Evolutionary conservation across 306 rosid species (phyloP), one percentile per base, ranked within the genome.

Genomic region (Medicago lupulina): DNA sequence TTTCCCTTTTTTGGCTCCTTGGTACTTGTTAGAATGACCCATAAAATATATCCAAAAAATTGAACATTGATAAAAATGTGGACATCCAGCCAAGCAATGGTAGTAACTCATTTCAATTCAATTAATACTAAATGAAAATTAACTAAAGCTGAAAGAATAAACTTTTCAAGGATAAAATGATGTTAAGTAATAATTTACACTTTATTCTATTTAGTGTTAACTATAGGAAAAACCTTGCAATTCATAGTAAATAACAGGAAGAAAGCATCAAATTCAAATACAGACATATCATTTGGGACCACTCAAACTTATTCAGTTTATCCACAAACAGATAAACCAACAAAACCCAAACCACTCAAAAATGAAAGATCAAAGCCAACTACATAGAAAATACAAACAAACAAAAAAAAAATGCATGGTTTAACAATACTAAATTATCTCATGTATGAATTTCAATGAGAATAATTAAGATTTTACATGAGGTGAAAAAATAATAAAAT

Each of bases 31-130:
- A 28, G 31, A 28, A 28, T 28, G 31, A 28, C 31, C 31, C 39
- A 67, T 23, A 65, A 57, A 51, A 64, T 7, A 64, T 7, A 46
- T 76, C 43, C 67, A 59, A 70, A 47, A 12, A 8, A 21, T 3
- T 19, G 17, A 55, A 36, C 5, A 3, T 3, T 3, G 0, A 46
- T n/a, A n/a, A 44, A 81, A 64, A 11, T 17, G 31, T 46, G 38
- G 19, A 61, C 4, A 3, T 36, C 23, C 7, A 21, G 15, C 65
- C 13, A 18, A 40, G 8, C 68, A 60, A 62, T 4, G 41, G 58
- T 9, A 11, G 43, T 36, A 12, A 50, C 36, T 13, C 23, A 13
- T 9, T 25, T 17, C 64, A 46, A 25, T 46, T 51, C 34, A 10
- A 19, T 34, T 36, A 46, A 69, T 11, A 55, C 13, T 54, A 54